phyloP scores from a whole-genome alignment of 148 eudicot species.

The Mesembryanthemum crystallinum region DNA sequence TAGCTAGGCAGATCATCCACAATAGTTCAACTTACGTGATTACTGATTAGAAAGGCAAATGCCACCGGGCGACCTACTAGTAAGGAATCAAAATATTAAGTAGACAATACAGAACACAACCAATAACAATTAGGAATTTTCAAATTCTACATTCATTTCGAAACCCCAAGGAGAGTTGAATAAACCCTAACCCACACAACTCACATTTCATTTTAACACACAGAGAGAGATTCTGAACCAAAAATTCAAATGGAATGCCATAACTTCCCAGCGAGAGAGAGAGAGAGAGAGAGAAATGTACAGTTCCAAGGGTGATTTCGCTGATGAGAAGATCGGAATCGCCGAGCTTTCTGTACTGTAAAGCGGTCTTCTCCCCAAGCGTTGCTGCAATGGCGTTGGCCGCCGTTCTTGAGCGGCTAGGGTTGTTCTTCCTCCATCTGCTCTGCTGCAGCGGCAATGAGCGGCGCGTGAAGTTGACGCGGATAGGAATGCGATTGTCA shows the following conservation, averaged over 20 bases:
- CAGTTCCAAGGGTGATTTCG: conserved; percentile 20
- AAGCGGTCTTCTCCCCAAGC: background rate
- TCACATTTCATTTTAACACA: background rate
- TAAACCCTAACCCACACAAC: background rate
- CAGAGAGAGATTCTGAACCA: background rate
- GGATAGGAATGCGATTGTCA: background rate
- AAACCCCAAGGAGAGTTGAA: background rate
- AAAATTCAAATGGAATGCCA: background rate
- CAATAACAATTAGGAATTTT: background rate
- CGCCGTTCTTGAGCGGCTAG: background rate
- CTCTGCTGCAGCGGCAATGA: background rate
- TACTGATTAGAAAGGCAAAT: too few relatives aligned
- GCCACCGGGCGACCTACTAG: too few relatives aligned
- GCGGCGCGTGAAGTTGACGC: conserved; percentile 12
- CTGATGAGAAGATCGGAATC: conserved; percentile 18
- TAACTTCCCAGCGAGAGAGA: background rate
- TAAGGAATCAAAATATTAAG: too few relatives aligned
- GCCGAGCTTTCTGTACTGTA: conserved; percentile 10
- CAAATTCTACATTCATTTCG: background rate
- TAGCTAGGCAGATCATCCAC: too few relatives aligned
- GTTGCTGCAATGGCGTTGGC: background rate
- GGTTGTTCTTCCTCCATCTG: background rate
- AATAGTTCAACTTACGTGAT: too few relatives aligned
- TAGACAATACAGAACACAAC: too few relatives aligned
- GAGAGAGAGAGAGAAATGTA: conserved; percentile 4